phyloP scores from a whole-genome alignment of 2,329 filamentous ascomycete species.

The Fusarium sp. region DNA sequence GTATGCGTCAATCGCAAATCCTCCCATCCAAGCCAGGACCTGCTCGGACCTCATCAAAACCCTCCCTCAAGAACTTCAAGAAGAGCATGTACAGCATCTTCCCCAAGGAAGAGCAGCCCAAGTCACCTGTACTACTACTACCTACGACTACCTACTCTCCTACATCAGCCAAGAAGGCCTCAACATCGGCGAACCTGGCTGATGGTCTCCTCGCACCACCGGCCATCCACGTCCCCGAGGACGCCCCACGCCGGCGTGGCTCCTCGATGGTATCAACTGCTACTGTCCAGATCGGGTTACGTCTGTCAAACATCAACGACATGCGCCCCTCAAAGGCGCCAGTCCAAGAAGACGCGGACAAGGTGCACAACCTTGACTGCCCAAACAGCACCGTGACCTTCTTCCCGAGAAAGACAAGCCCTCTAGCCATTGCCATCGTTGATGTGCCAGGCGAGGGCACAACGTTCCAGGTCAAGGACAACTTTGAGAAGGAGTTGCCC shows the following conservation, averaged over 20 bases:
- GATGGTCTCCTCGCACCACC: slow-evolving; percentile 53
- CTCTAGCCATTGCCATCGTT: slow-evolving; percentile 42
- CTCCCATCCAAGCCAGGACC: slow-evolving; percentile 31
- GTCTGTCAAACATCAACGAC: slow-evolving; percentile 71
- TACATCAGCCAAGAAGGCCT: slow-evolving; percentile 20
- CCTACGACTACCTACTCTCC: slow-evolving; percentile 61
- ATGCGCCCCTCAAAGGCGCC: slow-evolving; percentile 51
- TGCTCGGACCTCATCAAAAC: slow-evolving; percentile 29
- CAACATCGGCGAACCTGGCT: background rate
- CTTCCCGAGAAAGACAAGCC: slow-evolving; percentile 38
- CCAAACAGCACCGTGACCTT: slow-evolving; percentile 40
- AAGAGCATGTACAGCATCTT: slow-evolving; percentile 45
- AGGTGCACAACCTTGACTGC: slow-evolving; percentile 54
- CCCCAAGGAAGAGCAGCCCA: slow-evolving; percentile 33
- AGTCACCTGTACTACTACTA: slow-evolving; percentile 54
- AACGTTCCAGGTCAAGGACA: slow-evolving; percentile 36
- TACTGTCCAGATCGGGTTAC: slow-evolving; percentile 78
- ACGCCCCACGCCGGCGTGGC: slow-evolving; percentile 63
- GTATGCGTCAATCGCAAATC: slow-evolving; percentile 34
- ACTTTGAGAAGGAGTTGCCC: slow-evolving; percentile 47
- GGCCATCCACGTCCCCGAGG: slow-evolving; percentile 54
- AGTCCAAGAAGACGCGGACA: slow-evolving; percentile 36
- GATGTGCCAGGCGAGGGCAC: slow-evolving; percentile 41
- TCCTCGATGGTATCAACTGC: slow-evolving; percentile 74
- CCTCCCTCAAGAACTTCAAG: slow-evolving; percentile 40